Conservation (phyloP, 106 monocot species). For the Hemerocallis citrina region DNA sequence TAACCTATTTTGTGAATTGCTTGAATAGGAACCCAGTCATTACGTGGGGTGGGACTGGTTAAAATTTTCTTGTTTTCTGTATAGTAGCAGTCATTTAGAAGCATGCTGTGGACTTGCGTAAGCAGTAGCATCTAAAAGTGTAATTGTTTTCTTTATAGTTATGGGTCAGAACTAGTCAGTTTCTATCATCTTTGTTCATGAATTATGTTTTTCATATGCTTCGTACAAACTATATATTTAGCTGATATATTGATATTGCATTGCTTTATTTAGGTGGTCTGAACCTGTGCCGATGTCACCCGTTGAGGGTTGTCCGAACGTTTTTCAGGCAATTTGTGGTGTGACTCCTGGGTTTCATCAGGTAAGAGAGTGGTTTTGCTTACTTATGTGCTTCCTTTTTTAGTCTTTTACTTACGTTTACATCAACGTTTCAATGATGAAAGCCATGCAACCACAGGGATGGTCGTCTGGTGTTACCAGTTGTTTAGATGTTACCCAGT, state of each 20-base stretch:
- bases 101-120: neutral
- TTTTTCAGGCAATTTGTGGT: conserved; percentile 71
- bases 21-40: neutral
- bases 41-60: neutral
- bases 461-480: too few species aligned
- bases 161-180: neutral
- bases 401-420: neutral
- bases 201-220: neutral
- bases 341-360: conserved; percentile 75
- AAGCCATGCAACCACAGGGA: neutral
- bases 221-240: neutral
- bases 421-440: neutral
- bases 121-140: neutral
- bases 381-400: neutral
- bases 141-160: neutral
- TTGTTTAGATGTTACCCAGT: too few species aligned
- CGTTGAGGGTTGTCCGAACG: conserved; percentile 72
- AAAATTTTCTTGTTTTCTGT: neutral
- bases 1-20: neutral
- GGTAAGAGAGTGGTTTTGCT: conserved; percentile 22
- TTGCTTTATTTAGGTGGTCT: conserved; percentile 49
- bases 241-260: neutral
- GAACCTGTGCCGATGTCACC: conserved; percentile 84
- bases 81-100: neutral
- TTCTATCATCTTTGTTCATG: neutral